Evolutionary conservation across 2,329 filamentous ascomycete genomes (phyloP).

Genomic region (Trichoderma lentiforme): DNA sequence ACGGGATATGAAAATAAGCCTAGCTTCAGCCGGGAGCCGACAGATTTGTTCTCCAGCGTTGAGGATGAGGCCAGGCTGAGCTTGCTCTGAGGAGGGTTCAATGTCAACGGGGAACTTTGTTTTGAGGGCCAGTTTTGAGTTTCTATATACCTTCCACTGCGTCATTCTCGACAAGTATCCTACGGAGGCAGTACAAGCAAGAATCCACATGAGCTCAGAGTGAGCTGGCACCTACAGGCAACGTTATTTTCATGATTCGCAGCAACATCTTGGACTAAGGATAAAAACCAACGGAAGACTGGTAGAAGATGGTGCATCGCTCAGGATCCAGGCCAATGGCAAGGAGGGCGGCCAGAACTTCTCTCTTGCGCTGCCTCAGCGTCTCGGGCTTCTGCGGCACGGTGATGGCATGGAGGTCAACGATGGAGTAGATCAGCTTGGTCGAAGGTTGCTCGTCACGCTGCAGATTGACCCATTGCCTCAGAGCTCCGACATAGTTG

Average conservation of each 20-base stretch:
- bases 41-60: slow-evolving; percentile 55
- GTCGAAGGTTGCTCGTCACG: slow-evolving; percentile 51
- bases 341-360: slow-evolving; percentile 75
- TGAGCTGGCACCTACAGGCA: slow-evolving; percentile 65
- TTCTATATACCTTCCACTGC: slow-evolving; percentile 78
- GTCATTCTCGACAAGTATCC: slow-evolving; percentile 98
- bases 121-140: neutral
- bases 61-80: slow-evolving; percentile 60
- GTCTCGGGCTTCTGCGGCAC: slow-evolving; percentile 61
- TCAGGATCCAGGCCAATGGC: slow-evolving; percentile 80
- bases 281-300: slow-evolving; percentile 62
- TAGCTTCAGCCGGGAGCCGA: slow-evolving; percentile 66
- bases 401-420: slow-evolving; percentile 93
- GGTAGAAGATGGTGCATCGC: slow-evolving; percentile 77
- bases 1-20: slow-evolving; percentile 96
- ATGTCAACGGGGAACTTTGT: neutral
- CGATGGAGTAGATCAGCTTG: slow-evolving; percentile 77
- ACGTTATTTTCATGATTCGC: neutral
- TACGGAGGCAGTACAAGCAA: slow-evolving; percentile 86
- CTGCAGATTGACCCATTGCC: slow-evolving; percentile 82
- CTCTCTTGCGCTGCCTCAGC: slow-evolving; percentile 63
- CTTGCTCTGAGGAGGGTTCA: slow-evolving; percentile 58
- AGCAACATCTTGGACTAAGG: neutral
- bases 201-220: slow-evolving; percentile 92
- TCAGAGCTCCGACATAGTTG: slow-evolving; percentile 89